A percentile compares a stretch with the other conserved stretches of the same genome.
phyloP scores from a whole-genome alignment of 163 green algal genomes.

The Volvox carteri region DNA sequence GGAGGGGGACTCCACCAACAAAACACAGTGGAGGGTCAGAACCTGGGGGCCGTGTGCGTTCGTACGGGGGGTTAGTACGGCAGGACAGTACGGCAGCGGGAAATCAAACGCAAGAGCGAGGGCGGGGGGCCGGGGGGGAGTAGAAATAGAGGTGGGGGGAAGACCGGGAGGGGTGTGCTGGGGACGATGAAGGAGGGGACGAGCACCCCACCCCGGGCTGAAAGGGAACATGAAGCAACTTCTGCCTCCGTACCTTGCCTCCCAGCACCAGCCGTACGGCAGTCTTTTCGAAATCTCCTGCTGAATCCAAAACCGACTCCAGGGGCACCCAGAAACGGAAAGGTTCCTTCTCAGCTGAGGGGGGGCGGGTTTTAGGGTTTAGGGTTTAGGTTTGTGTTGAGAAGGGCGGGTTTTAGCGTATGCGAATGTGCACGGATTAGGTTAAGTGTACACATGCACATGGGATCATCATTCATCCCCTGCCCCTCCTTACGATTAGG shows the following conservation, averaged over 20 bases:
- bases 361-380: background rate
- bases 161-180: background rate
- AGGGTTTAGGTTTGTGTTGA: too few species aligned
- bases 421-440: too few species aligned
- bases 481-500: conserved; percentile 8
- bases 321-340: conserved; percentile 45
- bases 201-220: too few species aligned
- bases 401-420: too few species aligned
- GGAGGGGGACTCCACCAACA: conserved; percentile 41
- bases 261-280: conserved; percentile 57
- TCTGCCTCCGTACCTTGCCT: conserved; percentile 23
- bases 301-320: background rate
- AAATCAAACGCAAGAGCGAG: too few species aligned
- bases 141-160: too few species aligned
- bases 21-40: conserved; percentile 2
- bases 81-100: too few species aligned
- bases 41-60: too few species aligned
- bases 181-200: background rate
- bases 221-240: background rate
- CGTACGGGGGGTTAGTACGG: too few species aligned
- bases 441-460: too few species aligned
- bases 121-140: background rate
- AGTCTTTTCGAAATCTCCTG: conserved; percentile 59
- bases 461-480: too few species aligned
- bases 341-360: conserved; percentile 42